Base-by-base conservation (phyloP, 345 rosid genomes). In the Ceriops tagal region DNA sequence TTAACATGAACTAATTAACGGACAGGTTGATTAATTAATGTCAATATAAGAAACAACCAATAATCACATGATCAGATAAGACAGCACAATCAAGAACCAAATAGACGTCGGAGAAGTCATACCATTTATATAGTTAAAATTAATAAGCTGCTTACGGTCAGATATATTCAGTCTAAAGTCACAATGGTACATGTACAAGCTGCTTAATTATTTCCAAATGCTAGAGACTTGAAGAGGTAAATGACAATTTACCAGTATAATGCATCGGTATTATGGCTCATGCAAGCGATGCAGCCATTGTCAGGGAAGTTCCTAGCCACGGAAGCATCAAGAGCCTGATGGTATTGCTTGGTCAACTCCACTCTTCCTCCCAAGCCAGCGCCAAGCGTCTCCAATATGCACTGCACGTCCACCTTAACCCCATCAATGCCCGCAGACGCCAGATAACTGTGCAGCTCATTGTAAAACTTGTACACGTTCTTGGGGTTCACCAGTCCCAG, bases 261-360 rank as follows among this genome's bases (percentile, higher is more conserved):
- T 27, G 98, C 92, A 78, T 93, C 98, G 0, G 95, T 93, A 47
- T 88, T 91, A 51, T 93, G 98, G 71, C 98, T 88, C 98, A 93
- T 93, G 75, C 98, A 93, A 20, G 98, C 97, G 49, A 93, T 88
- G 85, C 88, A 84, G 0, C 97, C 98, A 77, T 93, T 93, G 18
- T 89, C 97, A 0, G 89, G 91, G 68, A 93, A 93, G 57, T 88
- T 89, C 71, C 82, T 77, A 0, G 92, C 84, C 18, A 93, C 90
- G 15, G 97, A 93, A 0, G 92, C 87, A 52, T 93, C 98, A 53
- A 93, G 96, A 0, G 97, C 97, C 51, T 88, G 92, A 78, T 93
- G 98, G 69, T 87, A 93, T 79, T 88, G 92, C 47, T 85, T 78
- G 0, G 97, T 93, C 56, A 93, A 53, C 82, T 93, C 92, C 2